Conservation (phyloP, 441 rosid genomes). For the Pelargonium citronellum region DNA sequence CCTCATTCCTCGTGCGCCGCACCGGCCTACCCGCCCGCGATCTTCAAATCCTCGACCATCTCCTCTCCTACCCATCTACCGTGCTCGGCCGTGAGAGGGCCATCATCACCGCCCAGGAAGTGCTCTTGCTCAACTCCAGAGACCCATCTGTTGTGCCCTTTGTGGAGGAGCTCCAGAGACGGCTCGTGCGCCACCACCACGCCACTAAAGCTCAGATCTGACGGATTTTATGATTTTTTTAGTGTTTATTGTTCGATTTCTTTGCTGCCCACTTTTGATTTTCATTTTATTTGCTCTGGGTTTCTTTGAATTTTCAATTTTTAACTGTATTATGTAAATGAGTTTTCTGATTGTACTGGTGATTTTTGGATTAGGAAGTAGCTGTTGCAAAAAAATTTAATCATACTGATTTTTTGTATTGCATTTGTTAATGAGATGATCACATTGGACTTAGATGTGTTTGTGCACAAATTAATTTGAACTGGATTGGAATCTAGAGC, state of each 20-base stretch:
- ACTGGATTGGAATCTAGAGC: too few species aligned
- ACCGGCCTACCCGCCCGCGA: constrained; percentile 81
- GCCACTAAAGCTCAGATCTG: constrained; percentile 60
- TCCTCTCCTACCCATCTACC: constrained; percentile 73
- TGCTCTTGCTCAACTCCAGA: constrained; percentile 60
- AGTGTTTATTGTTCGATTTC: neutral
- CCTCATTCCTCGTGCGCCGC: constrained; percentile 90
- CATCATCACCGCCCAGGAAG: constrained; percentile 81
- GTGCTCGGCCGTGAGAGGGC: constrained; percentile 79
- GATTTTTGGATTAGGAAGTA: too few species aligned
- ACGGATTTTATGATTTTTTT: neutral
- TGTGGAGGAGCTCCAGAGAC: constrained; percentile 58
- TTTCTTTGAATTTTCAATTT: neutral
- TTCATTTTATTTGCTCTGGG: neutral
- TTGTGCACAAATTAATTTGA: too few species aligned
- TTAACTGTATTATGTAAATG: too few species aligned
- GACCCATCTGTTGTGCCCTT: constrained; percentile 74
- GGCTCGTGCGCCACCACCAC: constrained; percentile 52
- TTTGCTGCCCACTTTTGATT: neutral
- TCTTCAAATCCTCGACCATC: constrained; percentile 73
- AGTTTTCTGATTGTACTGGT: neutral
- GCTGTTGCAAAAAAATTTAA: too few species aligned
- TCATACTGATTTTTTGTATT: too few species aligned
- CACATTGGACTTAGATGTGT: too few species aligned
- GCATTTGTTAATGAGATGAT: too few species aligned